Base-by-base conservation (phyloP, 345 rosid genomes). In the Populus deltoides region DNA sequence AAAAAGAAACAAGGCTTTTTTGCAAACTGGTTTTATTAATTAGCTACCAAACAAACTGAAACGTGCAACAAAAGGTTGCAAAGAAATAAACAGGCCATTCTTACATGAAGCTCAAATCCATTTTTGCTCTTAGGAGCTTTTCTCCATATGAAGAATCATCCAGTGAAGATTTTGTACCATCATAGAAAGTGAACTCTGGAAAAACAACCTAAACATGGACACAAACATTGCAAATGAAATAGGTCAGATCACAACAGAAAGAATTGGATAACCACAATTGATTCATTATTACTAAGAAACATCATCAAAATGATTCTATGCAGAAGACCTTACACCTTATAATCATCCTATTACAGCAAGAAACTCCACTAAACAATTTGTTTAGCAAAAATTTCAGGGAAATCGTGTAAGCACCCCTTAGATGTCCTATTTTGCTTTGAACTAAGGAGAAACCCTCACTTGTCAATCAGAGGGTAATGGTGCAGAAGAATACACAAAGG, bases 41-140 rank as follows among this genome's bases (percentile, higher is more conserved):
- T 63, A 25, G 67, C 67, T 24, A 27, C 16, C 70, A 8, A 35
- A 67, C 45, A 33, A 31, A 67, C 8, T 24, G 8, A 59, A 35
- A 51, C 3, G 24, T 51, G 41, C 51, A 33, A 61, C 0, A 59
- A 25, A 51, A 45, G 55, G 15, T 22, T 47, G 59, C 75, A 72
- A 68, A 22, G 6, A 55, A 63, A 57, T 41, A 70, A 27, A 31
- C 66, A 45, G 22, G 67, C 67, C 74, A 10, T 29, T 33, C 97
- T 91, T 90, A 96, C 99, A 96, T 96, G 85, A 96, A 96, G 86
- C 90, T 93, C 78, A 93, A 84, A 84, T 96, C 99, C 97, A 93
- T 81, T 85, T 91, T 96, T 62, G 94, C 98, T 61, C 99, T 94
- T 62, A 96, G 84, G 87, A 96, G 98, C 91, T 87, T 93, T 90